Evolutionary conservation across 2,329 filamentous ascomycete species (phyloP), one percentile per base, ranked within the genome.

Genomic region (Ophiostoma ips): DNA sequence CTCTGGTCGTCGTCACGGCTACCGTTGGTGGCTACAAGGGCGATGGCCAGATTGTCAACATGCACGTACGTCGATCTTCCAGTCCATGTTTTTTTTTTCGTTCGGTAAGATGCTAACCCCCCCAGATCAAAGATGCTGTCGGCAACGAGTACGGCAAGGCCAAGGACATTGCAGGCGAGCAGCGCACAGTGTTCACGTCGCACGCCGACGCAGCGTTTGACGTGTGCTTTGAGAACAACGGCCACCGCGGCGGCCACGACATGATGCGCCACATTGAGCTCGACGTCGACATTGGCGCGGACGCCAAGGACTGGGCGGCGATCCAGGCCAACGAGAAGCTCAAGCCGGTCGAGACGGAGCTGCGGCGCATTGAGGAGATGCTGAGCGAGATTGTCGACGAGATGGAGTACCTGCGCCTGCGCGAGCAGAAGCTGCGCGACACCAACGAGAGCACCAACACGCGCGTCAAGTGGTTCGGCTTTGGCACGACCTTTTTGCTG

Each of bases 391-490:
- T 96, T 56, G 90, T 95, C 46, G 68, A 68, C 55, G 90, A 96
- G 75, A 94, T 98, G 90, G 90, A 96, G 57, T 98, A 96, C 70
- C 78, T 98, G 60, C 79, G 92, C 57, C 61, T 68, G 36, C 79
- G 92, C 60, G 92, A 98, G 75, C 88, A 95, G 77, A 94, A 87
- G 73, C 77, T 98, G 60, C 77, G 92, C 65, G 90, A 98, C 71
- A 98, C 92, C 59, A 98, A 98, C 68, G 92, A 98, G 82, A 96
- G 90, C 75, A 98, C 92, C 58, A 98, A 98, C 71, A 92, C 85
- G 70, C 80, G 92, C 53, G 92, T 98, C 62, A 98, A 96, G 75
- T 96, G 87, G 88, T 98, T 98, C 68, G 90, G 90, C 46, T 81
- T 95, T 65, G 80, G 82, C 57, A 96, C 90, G 28, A 96, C 95